Evolutionary conservation across 163 green algal genomes (phyloP).

Genomic region (Prototheca cutis): DNA sequence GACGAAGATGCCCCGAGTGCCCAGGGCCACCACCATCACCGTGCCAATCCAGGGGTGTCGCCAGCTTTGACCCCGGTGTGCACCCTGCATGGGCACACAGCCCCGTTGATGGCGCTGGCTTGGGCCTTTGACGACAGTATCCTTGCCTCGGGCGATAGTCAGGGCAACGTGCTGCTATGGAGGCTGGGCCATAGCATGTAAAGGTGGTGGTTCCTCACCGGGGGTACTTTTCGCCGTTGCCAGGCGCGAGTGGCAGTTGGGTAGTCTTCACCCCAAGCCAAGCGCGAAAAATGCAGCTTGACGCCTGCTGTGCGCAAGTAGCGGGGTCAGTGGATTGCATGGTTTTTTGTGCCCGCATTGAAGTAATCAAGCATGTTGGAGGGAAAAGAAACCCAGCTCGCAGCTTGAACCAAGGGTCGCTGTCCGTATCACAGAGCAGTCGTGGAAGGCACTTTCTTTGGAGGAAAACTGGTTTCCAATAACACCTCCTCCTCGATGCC

Average conservation of each 20-base stretch:
- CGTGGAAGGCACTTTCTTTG: no score
- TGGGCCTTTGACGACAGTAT: background rate
- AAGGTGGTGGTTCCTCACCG: background rate
- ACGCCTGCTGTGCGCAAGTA: no score
- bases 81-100: background rate
- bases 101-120: background rate
- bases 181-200: background rate
- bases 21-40: background rate
- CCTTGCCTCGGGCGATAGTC: background rate
- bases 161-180: background rate
- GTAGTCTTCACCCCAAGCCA: no score
- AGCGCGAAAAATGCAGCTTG: no score
- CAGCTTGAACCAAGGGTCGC: no score
- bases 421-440: no score
- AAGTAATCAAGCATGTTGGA: no score
- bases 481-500: no score
- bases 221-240: background rate
- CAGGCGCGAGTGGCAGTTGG: background rate
- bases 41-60: background rate
- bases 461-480: no score
- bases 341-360: no score
- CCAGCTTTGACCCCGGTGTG: background rate
- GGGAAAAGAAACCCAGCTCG: no score
- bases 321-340: no score
- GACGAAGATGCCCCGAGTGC: background rate